These are phyloP conservation scores for Myxozyma udenii DNA, from an alignment of 805 yeast species.

Conservation along the genomic window DNA sequence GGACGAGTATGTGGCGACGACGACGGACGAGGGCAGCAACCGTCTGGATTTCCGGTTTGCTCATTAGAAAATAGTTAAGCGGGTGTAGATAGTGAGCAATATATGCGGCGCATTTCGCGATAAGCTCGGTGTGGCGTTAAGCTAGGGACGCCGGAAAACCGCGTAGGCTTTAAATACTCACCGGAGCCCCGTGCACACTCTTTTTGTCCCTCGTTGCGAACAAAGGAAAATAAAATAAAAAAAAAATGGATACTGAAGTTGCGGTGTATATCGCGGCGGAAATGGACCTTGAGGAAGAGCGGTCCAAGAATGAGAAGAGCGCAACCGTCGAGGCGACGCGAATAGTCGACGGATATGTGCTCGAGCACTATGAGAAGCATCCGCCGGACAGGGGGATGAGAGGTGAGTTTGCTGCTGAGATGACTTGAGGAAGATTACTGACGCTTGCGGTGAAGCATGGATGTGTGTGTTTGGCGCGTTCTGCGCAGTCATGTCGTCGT, in stretches of 20 bases:
- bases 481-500: slow-evolving; percentile 53
- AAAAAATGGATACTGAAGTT: too few relatives aligned
- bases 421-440: too few relatives aligned
- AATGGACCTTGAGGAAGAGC: background rate
- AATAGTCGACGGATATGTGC: background rate
- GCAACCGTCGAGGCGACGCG: background rate
- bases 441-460: slow-evolving; percentile 51
- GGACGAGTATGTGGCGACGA: slow-evolving; percentile 45
- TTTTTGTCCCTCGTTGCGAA: too few relatives aligned
- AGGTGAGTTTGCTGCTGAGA: background rate
- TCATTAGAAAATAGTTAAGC: slow-evolving; percentile 15
- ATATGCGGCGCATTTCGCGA: too few relatives aligned
- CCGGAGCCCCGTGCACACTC: too few relatives aligned
- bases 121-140: too few relatives aligned
- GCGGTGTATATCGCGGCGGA: too few relatives aligned
- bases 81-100: background rate
- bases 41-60: slow-evolving; percentile 53
- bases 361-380: background rate
- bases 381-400: background rate
- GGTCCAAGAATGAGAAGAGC: background rate
- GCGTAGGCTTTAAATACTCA: too few relatives aligned
- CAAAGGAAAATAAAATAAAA: background rate
- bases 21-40: slow-evolving; percentile 55
- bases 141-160: too few relatives aligned
- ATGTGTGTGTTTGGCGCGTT: slow-evolving; percentile 54